Evolutionary conservation across 495 filamentous ascomycete genomes (phyloP), one percentile per base, ranked within the genome.

Genomic region (Trichocladium uniseriatum): DNA sequence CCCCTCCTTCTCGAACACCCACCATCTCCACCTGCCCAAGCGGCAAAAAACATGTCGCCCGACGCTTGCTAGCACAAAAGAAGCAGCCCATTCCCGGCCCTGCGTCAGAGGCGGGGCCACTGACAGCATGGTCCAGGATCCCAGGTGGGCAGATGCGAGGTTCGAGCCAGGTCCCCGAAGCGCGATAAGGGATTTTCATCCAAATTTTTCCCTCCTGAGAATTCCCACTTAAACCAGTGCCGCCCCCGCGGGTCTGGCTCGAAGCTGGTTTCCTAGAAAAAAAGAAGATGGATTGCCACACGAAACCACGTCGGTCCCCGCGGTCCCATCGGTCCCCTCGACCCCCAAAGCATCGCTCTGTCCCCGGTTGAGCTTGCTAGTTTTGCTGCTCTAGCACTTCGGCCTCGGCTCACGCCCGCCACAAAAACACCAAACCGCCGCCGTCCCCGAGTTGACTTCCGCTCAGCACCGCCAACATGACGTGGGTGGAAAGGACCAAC

Each of bases 401-500:
- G 24, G 24, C 27, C 18, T 31, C 42, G 24, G 15, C 24, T 11
- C 13, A 16, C 16, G 31, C 40, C 36, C 34, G 20, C 28, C 15
- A 35, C 20, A n/a, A 19, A 40, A 13, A 8, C 16, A n/a, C 18
- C 34, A 5, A 13, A 28, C 19, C 20, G 11, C 20, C 39, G 40
- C 15, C 31, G 40, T 13, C 24, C 24, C 3, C 24, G 24, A 8
- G 4, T 27, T 8, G 8, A 27, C 24, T n/a, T n/a, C n/a, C n/a
- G 24, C 24, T 3, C 16, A 19, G 5, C 29, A 11, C 34, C 22
- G 29, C 18, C 51, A 59, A 65, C 27, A 72, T 72, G 60, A 64
- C 52, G 28, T 80, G 72, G 73, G 60, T 77, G 49, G 68, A 78
- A 19, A 63, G 67, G 27, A 64, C 70, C 58, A 83, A 85, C 57